A percentile compares a stretch with the other conserved stretches of the same genome.
Evolutionary conservation across 2,329 filamentous ascomycete species (phyloP).

Genomic region (Colletotrichum kahawae): DNA sequence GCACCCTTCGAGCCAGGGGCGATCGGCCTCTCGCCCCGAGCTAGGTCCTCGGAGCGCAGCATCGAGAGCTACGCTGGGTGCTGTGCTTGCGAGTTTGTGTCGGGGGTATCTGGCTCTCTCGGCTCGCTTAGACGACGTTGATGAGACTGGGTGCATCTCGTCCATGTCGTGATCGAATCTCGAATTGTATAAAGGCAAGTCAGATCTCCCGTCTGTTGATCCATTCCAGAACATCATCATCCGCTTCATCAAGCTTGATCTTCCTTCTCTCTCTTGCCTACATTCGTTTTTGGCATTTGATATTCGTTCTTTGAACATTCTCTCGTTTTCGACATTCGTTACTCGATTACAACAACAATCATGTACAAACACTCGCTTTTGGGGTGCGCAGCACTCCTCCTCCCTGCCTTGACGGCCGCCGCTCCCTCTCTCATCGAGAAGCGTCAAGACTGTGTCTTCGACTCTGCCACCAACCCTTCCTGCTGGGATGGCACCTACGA

Average conservation of each 20-base stretch:
- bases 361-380: slow-evolving; percentile 19
- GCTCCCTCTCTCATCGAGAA: slow-evolving; percentile 13
- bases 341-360: neutral
- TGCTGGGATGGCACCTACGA: slow-evolving; percentile 20
- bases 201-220: neutral
- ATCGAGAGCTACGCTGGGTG: neutral
- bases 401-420: slow-evolving; percentile 6
- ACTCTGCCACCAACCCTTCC: slow-evolving; percentile 17
- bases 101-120: neutral
- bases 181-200: slow-evolving; percentile 6
- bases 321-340: slow-evolving; percentile 10
- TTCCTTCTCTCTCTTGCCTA: neutral
- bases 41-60: neutral
- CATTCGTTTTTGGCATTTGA: neutral
- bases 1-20: neutral
- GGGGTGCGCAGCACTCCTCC: slow-evolving; percentile 16
- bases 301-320: neutral
- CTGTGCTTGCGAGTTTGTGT: neutral
- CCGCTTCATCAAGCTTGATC: slow-evolving; percentile 4
- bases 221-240: neutral
- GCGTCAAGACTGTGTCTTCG: slow-evolving; percentile 18
- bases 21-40: neutral
- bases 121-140: neutral
- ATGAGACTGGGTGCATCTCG: neutral
- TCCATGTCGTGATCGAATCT: neutral